phyloP scores from a whole-genome alignment of 176 grass and related monocot species.

The Luzula sylvatica region DNA sequence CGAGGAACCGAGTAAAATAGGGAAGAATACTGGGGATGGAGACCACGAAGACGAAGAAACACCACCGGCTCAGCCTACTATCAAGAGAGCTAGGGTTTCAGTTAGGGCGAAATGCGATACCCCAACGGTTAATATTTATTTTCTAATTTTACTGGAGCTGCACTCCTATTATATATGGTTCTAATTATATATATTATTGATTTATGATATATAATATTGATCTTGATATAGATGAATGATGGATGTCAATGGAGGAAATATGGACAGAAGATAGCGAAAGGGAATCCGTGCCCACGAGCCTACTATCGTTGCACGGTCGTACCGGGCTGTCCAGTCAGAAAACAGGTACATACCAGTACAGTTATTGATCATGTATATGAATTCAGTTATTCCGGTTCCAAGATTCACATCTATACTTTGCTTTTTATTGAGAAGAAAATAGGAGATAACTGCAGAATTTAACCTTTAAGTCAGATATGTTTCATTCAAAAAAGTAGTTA shows the following conservation, averaged over 20 bases:
- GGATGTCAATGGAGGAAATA: slow-evolving; percentile 82
- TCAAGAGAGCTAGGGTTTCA: slow-evolving; percentile 35
- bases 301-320: slow-evolving; percentile 72
- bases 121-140: slow-evolving; percentile 28
- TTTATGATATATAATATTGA: not conserved
- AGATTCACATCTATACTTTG: no score
- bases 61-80: not conserved
- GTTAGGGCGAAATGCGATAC: slow-evolving; percentile 51
- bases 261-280: slow-evolving; percentile 68
- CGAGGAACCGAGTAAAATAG: slow-evolving; percentile 4
- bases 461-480: no score
- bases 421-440: no score
- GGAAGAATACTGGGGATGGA: not conserved
- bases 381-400: not conserved
- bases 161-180: not conserved
- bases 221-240: slow-evolving; percentile 40
- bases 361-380: not conserved
- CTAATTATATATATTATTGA: not conserved
- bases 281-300: slow-evolving; percentile 67
- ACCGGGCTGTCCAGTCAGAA: slow-evolving; percentile 59
- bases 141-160: not conserved
- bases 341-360: slow-evolving; percentile 43
- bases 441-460: no score
- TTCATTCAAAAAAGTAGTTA: not conserved
- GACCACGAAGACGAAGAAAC: not conserved